phyloP scores from a whole-genome alignment of 768 basidiomycete genomes.

The Mycena galericulata region DNA sequence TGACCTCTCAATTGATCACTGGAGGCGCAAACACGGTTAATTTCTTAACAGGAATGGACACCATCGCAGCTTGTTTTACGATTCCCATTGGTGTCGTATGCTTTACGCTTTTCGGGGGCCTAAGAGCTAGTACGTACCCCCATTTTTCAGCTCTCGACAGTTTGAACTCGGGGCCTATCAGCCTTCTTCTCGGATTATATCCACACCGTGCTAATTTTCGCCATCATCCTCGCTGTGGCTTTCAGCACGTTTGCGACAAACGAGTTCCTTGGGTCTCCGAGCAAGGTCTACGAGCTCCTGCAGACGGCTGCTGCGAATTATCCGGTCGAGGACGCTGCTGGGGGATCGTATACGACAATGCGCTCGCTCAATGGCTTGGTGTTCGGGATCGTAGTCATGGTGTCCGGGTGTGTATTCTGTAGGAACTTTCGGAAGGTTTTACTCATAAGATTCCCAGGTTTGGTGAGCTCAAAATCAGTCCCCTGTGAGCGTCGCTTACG shows the following conservation, averaged over 20 bases:
- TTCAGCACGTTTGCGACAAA: conserved; percentile 33
- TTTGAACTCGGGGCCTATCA: background rate
- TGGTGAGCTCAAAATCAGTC: conserved; percentile 8
- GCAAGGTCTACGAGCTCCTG: conserved; percentile 34
- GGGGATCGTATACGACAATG: conserved; percentile 38
- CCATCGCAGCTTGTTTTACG: conserved; percentile 46
- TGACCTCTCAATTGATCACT: conserved; percentile 31
- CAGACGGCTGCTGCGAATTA: conserved; percentile 30
- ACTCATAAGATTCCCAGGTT: conserved; percentile 16
- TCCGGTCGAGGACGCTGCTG: conserved; percentile 31
- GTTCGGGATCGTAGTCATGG: conserved; percentile 39
- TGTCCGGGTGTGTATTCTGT: conserved; percentile 43
- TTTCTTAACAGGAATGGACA: conserved; percentile 47
- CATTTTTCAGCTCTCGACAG: background rate
- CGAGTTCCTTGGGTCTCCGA: conserved; percentile 23
- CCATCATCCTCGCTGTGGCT: conserved; percentile 41
- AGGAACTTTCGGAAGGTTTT: no score
- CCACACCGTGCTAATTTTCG: conserved; percentile 50
- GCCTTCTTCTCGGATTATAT: conserved; percentile 35
- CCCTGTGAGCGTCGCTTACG: background rate
- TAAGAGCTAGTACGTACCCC: conserved; percentile 34
- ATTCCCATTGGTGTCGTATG: conserved; percentile 45
- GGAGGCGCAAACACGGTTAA: conserved; percentile 45
- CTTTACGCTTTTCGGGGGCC: conserved; percentile 37
- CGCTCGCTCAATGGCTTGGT: conserved; percentile 41